Percentiles rank a stretch among this genome's conserved stretches.
phyloP scores from a whole-genome alignment of 2,329 filamentous ascomycete genomes.

The Diatrype stigma region DNA sequence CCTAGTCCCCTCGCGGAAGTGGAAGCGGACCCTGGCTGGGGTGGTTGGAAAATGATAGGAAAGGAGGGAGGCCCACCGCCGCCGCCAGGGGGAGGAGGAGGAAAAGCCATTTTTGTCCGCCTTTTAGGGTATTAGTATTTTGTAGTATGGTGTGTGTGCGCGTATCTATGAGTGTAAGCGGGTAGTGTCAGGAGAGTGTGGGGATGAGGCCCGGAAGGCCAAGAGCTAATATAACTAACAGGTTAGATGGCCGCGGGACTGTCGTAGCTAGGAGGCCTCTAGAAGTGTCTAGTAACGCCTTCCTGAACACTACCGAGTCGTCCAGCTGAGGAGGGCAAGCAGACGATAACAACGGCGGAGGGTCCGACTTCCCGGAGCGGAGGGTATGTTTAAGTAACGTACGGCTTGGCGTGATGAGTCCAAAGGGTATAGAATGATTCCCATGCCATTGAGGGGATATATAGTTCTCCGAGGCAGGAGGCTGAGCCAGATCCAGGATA shows the following conservation, averaged over 20 bases:
- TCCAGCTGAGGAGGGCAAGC: conserved; percentile 3
- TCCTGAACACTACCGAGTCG: conserved; percentile 2
- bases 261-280: conserved; percentile 3
- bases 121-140: conserved; percentile 2
- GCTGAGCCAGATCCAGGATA: conserved; percentile 13
- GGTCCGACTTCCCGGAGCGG: conserved; percentile 6
- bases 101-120: conserved; percentile 20
- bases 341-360: conserved; percentile 4
- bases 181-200: neutral
- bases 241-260: neutral
- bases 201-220: neutral
- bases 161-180: neutral
- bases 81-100: conserved; percentile 17
- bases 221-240: neutral
- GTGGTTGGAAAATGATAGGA: conserved; percentile 20
- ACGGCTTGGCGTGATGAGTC: conserved; percentile 13
- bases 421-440: conserved; percentile 7
- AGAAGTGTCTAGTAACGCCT: conserved; percentile 23
- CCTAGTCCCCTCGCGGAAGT: conserved; percentile 14
- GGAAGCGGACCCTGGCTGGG: conserved; percentile 17
- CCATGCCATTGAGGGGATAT: conserved; percentile 16
- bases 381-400: conserved; percentile 10
- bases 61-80: conserved; percentile 13
- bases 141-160: neutral
- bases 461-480: conserved; percentile 14